A percentile compares a stretch with the other conserved stretches of the same genome.
These are phyloP conservation scores for Mrakia hoshinonis DNA, from an alignment of 768 basidiomycete species.

Conservation along the genomic window DNA sequence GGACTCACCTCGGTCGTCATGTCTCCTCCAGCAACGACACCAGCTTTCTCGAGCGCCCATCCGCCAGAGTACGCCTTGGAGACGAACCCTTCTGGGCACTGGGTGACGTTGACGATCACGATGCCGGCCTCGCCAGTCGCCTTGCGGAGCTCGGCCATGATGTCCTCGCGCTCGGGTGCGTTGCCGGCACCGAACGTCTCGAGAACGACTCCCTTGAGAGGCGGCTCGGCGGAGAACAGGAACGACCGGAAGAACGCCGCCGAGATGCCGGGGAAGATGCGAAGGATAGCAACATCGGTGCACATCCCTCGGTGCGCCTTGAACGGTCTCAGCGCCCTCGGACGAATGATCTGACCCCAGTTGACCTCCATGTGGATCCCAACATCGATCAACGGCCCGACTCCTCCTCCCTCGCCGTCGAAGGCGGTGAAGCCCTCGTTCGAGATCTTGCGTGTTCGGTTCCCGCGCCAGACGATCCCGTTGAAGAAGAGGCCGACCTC, in stretches of 20 bases:
- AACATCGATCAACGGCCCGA: conserved; percentile 37
- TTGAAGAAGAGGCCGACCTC: conserved; percentile 66
- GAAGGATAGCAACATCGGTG: conserved; percentile 54
- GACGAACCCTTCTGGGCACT: conserved; percentile 79
- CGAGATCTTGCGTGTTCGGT: conserved; percentile 53
- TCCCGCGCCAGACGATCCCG: conserved; percentile 68
- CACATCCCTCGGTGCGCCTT: conserved; percentile 75
- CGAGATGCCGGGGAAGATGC: conserved; percentile 33
- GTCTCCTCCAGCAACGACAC: conserved; percentile 44
- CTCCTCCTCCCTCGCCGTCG: conserved; percentile 45
- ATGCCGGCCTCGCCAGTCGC: conserved; percentile 24
- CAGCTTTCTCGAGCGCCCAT: conserved; percentile 23
- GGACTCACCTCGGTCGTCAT: conserved; percentile 83
- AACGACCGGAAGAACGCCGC: conserved; percentile 36
- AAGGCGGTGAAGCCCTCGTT: conserved; percentile 78
- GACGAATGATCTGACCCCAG: conserved; percentile 78
- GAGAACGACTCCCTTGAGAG: conserved; percentile 69
- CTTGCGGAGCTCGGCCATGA: conserved; percentile 17
- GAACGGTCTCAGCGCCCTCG: conserved; percentile 69
- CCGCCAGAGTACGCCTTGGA: conserved; percentile 58
- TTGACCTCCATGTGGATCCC: conserved; percentile 84
- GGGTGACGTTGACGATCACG: conserved; percentile 80
- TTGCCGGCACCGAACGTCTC: conserved; percentile 92
- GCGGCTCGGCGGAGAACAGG: conserved; percentile 57
- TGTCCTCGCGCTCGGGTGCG: conserved; percentile 60